phyloP scores from a whole-genome alignment of 2,329 filamentous ascomycete genomes.

The Ascochyta rabiei region DNA sequence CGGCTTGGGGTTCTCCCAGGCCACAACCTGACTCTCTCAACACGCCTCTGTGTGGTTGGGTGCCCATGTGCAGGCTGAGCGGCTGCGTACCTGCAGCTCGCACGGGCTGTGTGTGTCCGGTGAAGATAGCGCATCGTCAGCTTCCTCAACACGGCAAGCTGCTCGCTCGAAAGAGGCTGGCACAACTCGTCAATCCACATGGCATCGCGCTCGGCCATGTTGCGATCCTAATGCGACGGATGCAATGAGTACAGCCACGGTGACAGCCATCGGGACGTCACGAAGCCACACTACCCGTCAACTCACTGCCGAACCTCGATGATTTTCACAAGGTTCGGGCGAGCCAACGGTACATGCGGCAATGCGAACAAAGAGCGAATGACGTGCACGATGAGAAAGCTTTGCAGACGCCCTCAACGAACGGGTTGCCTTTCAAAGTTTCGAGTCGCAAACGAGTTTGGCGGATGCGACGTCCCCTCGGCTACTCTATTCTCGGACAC shows the following conservation, averaged over 20 bases:
- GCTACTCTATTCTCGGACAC: constrained; percentile 20
- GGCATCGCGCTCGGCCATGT: background rate
- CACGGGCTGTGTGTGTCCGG: constrained; percentile 2
- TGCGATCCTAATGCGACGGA: background rate
- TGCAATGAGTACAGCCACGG: background rate
- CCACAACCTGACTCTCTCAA: background rate
- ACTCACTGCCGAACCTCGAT: background rate
- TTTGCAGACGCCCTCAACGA: constrained; percentile 6
- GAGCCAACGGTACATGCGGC: background rate
- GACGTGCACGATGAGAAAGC: constrained; percentile 5
- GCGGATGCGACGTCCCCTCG: constrained; percentile 14
- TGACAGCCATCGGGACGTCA: background rate
- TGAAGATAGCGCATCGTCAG: constrained; percentile 2
- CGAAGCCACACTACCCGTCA: background rate
- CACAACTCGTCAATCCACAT: background rate
- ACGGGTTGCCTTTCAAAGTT: constrained; percentile 12
- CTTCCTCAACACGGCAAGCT: background rate
- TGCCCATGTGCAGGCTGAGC: background rate
- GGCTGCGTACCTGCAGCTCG: constrained; percentile 13
- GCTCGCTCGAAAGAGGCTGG: background rate
- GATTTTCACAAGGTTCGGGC: background rate
- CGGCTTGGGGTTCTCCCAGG: constrained; percentile 6
- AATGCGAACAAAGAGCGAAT: constrained; percentile 1
- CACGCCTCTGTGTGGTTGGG: constrained; percentile 1
- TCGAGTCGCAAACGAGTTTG: constrained; percentile 2